Base-by-base conservation (phyloP, 2,329 filamentous ascomycete genomes). In the Botrytis squamosa region DNA sequence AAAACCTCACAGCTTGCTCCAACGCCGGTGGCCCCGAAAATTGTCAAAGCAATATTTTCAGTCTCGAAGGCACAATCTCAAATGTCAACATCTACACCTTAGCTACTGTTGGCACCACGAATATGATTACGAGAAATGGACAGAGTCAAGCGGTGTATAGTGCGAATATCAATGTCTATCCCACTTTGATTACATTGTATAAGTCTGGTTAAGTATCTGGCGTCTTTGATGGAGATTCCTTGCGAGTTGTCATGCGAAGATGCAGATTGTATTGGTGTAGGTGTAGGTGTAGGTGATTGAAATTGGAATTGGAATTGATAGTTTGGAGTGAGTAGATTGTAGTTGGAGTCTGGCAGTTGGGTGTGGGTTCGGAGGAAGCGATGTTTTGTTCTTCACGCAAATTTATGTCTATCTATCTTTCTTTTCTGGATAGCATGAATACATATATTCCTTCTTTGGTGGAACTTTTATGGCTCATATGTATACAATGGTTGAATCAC, bases 41-140 rank as follows among this genome's bases (percentile, higher is more conserved):
- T 62, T 79, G 78, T 29, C 78, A 79, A 66, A 72, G 29, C 59
- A 75, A 75, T 29, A 78, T 79, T 16, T 64, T 79, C 59, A 73
- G 72, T 55, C 57, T 79, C 16, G 77, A 78, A 44, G 77, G 66
- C n/a, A 57, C 72, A 7, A 55, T 72, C 6, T 68, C 52, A 25
- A 74, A 75, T 22, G 59, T 79, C 25, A 76, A 78, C 62, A 49
- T 78, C 6, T 79, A 79, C 49, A 72, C 62, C 12, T 67, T 78
- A 18, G 75, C 46, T 49, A 79, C 78, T 3, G 75, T 79, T 1
- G 78, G 78, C 2, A 71, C 70, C 16, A 73, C 63, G 14, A 78
- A 76, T 38, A 79, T 79, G 78, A 74, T 78, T 38, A 74, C 73
- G 20, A 42, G 71, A 38, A 68, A 75, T 46, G 76, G 78, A 6